Base-by-base conservation (phyloP, 2,329 filamentous ascomycete genomes). In the Colletotrichum spinosum region DNA sequence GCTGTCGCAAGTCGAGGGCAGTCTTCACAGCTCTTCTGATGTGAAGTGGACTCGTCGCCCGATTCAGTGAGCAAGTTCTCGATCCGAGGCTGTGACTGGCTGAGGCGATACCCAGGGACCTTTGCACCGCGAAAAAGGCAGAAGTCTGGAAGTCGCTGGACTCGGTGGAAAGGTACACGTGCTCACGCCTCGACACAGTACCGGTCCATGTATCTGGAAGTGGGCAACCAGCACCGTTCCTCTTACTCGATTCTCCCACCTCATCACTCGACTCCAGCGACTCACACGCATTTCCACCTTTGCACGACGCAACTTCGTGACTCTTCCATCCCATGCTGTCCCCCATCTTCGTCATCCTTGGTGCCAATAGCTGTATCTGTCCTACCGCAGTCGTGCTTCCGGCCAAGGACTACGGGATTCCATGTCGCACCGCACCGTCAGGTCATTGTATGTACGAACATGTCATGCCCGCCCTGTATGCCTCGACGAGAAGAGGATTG, bases 11-110 rank as follows among this genome's bases (percentile, higher is more conserved):
- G 25, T 25, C 25, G 25, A 25, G 25, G 25, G 25, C 25, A 39
- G 37, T 44, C 17, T 33, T 15, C 37, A 34, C 12, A 9, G 39
- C 4, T 25, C 6, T 46, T 17, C 17, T n/a, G 6, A 33, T 12
- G 39, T 25, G 15, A 38, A 41, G 42, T 49, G 41, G 42, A 57
- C 54, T 35, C 60, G 41, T 54, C 49, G 48, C 55, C 52, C 52
- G 63, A 66, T 66, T 66, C 48, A 57, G 15, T 39, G 58, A 53
- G 52, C 53, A 49, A 53, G 51, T 49, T 17, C 34, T 46, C 62
- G 62, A 65, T 65, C 62, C 37, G 15, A 38, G 57, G 33, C 41
- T 4, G 51, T 45, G n/a, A 45, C n/a, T 38, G 48, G 49, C 49
- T 53, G 48, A 10, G 42, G 42, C 42, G 15, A 57, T 35, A 51